Evolutionary conservation across 2,329 filamentous ascomycete species (phyloP), one percentile per base, ranked within the genome.

Genomic region (Scedosporium aurantiacum): DNA sequence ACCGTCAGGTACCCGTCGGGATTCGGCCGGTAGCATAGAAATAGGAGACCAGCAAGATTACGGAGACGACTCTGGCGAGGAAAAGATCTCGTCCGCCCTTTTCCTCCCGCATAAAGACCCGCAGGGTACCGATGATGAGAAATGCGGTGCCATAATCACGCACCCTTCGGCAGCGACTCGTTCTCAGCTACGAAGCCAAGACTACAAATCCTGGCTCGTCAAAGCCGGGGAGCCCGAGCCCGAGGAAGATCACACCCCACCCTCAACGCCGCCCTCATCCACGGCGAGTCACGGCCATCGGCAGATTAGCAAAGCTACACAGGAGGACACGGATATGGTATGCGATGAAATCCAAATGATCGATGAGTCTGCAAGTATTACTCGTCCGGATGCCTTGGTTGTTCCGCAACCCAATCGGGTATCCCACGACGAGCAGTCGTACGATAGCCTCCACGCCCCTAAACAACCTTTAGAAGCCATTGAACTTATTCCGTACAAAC

Each of bases 401-500:
- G n/a, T 52, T 25, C 28, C 58, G 8, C 58, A 50, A 27, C 58
- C 58, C 18, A 43, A n/a, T 52, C 16, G 28, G 23, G 14, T 32
- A 18, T 45, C 52, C 37, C 58, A 27, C n/a, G 58, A 55, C 43
- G 47, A 50, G 21, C 58, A 43, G 23, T 32, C 37, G 27, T 32
- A 50, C 41, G 40, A 54, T 23, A 55, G 32, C 16, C 65, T 67
- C 47, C 56, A 64, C 63, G 61, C 63, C 60, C 62, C 80, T 65
- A 77, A 81, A 71, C 73, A 81, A 66, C 91, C 92, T 2, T 79
- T 96, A 28, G 90, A 93, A 65, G 93, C 93, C 32, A 96, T 99
- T 66, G 92, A 97, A 73, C 80, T 99, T 63, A 96, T 97, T 69
- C 94, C 94, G 1, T 99, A 97, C 75, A 90, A 91, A 66, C 94